Conservation (phyloP, 768 basidiomycete species). For the Mycena chlorophos region DNA sequence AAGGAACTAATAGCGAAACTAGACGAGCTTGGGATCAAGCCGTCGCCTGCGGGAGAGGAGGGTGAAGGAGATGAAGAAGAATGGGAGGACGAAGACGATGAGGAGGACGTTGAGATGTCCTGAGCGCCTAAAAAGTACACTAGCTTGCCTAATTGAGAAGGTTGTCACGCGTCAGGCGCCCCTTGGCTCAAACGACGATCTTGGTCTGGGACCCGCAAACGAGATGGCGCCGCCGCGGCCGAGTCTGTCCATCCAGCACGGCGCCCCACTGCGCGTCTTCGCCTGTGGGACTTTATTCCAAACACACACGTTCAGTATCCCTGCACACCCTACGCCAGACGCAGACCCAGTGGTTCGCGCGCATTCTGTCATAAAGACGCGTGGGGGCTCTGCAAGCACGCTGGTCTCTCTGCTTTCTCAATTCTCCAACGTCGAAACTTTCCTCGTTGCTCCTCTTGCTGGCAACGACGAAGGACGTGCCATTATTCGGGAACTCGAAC, state of each 20-base stretch:
- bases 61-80: conserved; percentile 52
- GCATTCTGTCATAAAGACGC: conserved; percentile 62
- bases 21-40: conserved; percentile 63
- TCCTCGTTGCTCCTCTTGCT: conserved; percentile 72
- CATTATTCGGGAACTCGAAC: conserved; percentile 64
- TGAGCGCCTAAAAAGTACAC: conserved; percentile 38
- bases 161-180: background rate
- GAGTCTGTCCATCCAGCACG: background rate
- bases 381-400: conserved; percentile 74
- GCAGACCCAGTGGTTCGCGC: conserved; percentile 56
- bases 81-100: conserved; percentile 61
- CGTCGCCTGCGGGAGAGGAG: conserved; percentile 59
- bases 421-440: conserved; percentile 63
- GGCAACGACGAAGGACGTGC: conserved; percentile 68
- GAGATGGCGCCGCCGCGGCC: background rate
- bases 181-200: too few species aligned
- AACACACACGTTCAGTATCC: conserved; percentile 68
- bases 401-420: conserved; percentile 73
- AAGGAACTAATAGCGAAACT: conserved; percentile 70
- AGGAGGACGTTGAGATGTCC: conserved; percentile 59
- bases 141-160: conserved; percentile 1
- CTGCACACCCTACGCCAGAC: conserved; percentile 56
- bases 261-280: conserved; percentile 62
- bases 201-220: too few species aligned
- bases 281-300: conserved; percentile 81